Percentiles rank a stretch among this genome's conserved stretches.
Evolutionary conservation across 768 basidiomycete species (phyloP).

Genomic region (Hygrophoropsis aurantiaca): DNA sequence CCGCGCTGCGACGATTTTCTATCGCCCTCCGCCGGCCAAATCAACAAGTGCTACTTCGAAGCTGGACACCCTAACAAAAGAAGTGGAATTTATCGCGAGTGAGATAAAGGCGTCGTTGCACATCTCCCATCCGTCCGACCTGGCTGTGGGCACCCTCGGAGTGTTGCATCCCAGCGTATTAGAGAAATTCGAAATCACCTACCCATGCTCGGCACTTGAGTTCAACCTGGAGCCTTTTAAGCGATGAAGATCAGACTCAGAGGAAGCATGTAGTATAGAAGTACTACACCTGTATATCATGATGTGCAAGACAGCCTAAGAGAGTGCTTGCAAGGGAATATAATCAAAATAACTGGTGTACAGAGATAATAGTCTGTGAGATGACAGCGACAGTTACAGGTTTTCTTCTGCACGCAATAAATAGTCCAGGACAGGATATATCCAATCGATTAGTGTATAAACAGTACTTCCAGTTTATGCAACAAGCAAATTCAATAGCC

Average conservation of each 20-base stretch:
- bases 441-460: conserved; percentile 20
- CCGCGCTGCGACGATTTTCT: conserved; percentile 89
- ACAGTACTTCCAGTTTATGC: neutral
- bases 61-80: conserved; percentile 11
- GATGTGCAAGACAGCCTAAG: no score
- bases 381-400: no score
- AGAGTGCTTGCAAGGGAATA: no score
- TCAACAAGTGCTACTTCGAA: conserved; percentile 9
- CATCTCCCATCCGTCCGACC: conserved; percentile 45
- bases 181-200: conserved; percentile 89
- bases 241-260: conserved; percentile 24
- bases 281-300: no score
- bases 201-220: conserved; percentile 94
- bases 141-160: conserved; percentile 84
- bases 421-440: conserved; percentile 7
- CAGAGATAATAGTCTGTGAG: neutral
- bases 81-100: conserved; percentile 37
- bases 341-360: conserved; percentile 1
- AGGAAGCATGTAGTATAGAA: no score
- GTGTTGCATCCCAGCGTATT: conserved; percentile 92
- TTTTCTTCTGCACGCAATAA: neutral
- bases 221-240: conserved; percentile 95
- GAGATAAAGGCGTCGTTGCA: conserved; percentile 45
- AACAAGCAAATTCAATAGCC: no score
- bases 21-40: conserved; percentile 56